Evolutionary conservation across 2,329 filamentous ascomycete species (phyloP).

Genomic region (Sporothrix protearum): DNA sequence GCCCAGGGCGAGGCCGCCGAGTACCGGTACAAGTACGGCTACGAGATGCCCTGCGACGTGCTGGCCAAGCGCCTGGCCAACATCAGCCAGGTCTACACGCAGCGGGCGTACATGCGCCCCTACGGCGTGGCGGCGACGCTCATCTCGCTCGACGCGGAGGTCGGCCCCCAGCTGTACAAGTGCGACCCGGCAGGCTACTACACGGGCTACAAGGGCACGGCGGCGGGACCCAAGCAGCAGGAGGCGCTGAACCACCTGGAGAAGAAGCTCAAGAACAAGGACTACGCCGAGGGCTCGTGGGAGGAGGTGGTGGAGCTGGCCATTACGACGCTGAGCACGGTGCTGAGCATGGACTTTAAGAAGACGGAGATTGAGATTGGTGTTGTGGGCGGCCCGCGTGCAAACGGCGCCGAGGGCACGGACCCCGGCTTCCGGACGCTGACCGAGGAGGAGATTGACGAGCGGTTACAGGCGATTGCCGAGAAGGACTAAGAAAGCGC

Average conservation of each 20-base stretch:
- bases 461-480: slow-evolving; percentile 93
- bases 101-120: slow-evolving; percentile 96
- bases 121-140: slow-evolving; percentile 93
- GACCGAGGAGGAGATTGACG: slow-evolving; percentile 97
- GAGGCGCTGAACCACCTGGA: slow-evolving; percentile 97
- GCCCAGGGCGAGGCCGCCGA: slow-evolving; percentile 94
- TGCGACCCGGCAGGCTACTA: slow-evolving; percentile 98
- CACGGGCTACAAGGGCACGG: slow-evolving; percentile 96
- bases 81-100: slow-evolving; percentile 98
- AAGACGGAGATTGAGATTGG: slow-evolving; percentile 98
- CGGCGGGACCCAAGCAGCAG: slow-evolving; percentile 96
- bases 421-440: slow-evolving; percentile 78
- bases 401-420: slow-evolving; percentile 78
- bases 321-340: slow-evolving; percentile 90
- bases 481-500: slow-evolving; percentile 78
- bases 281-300: slow-evolving; percentile 86
- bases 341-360: slow-evolving; percentile 99
- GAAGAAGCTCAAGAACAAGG: slow-evolving; percentile 99
- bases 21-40: slow-evolving; percentile 97
- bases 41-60: slow-evolving; percentile 98
- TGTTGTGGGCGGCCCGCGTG: slow-evolving; percentile 83
- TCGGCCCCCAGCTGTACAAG: slow-evolving; percentile 94
- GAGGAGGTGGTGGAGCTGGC: slow-evolving; percentile 96
- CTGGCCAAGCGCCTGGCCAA: slow-evolving; percentile 95
- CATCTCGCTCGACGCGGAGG: slow-evolving; percentile 89